Percentiles rank a stretch among this genome's conserved stretches.
Evolutionary conservation across 2,329 filamentous ascomycete genomes (phyloP).

Genomic region (Immersiporthe knoxdaviesiana): DNA sequence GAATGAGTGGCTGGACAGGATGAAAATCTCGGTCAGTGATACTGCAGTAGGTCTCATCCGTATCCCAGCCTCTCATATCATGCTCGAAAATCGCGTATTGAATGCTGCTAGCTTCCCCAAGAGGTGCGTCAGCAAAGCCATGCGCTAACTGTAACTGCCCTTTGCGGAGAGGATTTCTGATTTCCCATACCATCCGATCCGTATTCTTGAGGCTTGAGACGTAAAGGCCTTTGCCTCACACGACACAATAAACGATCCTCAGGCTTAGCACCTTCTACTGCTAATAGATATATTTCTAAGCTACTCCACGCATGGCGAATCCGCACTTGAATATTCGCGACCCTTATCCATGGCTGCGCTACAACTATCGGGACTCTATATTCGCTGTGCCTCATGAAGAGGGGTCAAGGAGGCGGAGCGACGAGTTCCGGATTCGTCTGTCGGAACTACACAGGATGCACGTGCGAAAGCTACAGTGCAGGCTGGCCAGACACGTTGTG

Average conservation of each 20-base stretch:
- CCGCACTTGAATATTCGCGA: neutral
- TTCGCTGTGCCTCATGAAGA: neutral
- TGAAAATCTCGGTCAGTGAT: no score
- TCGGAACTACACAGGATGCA: constrained; percentile 19
- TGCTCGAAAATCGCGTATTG: no score
- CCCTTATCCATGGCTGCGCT: neutral
- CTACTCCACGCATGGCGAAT: neutral
- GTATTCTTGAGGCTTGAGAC: no score
- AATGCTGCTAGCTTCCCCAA: no score
- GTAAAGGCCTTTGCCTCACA: neutral
- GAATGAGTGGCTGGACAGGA: no score
- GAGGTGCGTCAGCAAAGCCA: no score
- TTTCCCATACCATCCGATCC: no score
- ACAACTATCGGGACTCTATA: neutral
- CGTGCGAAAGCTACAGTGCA: constrained; percentile 8
- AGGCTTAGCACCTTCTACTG: neutral
- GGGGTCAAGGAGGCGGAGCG: neutral
- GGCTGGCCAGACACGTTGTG: constrained; percentile 6
- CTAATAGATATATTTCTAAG: neutral
- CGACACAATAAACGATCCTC: neutral
- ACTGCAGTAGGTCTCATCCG: no score
- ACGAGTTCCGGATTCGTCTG: constrained; percentile 5
- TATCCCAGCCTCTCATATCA: no score
- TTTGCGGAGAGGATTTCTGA: no score
- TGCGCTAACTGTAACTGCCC: no score